Evolutionary conservation across 352 stramenopile species (phyloP).

Genomic region (Globisporangium radiosum): DNA sequence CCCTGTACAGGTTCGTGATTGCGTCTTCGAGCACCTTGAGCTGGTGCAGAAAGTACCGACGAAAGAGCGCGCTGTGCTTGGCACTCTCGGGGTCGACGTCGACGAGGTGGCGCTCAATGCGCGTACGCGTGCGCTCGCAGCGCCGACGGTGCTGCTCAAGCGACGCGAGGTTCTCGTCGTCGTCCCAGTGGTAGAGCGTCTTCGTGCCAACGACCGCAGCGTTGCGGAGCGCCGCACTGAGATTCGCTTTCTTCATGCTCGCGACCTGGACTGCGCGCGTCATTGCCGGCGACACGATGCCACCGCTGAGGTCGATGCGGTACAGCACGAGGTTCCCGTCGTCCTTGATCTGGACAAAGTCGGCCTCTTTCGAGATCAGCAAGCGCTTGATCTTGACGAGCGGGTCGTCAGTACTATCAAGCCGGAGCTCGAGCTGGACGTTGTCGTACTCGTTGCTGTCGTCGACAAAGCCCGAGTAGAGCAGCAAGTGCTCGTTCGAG

Average conservation of each 20-base stretch:
- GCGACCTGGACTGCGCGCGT: conserved; percentile 26
- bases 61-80: conserved; percentile 14
- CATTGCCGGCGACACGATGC: conserved; percentile 18
- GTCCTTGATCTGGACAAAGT: conserved; percentile 11
- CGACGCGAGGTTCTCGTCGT: conserved; percentile 16
- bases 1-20: conserved; percentile 11
- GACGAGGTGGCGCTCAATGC: conserved; percentile 7
- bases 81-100: conserved; percentile 9
- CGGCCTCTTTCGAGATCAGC: conserved; percentile 34
- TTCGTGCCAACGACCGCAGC: conserved; percentile 16
- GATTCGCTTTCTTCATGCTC: conserved; percentile 25
- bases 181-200: conserved; percentile 17
- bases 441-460: conserved; percentile 28
- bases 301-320: conserved; percentile 19
- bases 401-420: conserved; percentile 15
- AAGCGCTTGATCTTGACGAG: conserved; percentile 38
- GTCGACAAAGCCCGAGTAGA: conserved; percentile 58
- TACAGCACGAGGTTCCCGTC: conserved; percentile 15
- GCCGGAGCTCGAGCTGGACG: conserved; percentile 14
- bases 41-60: conserved; percentile 16
- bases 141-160: conserved; percentile 8
- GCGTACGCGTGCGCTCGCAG: conserved; percentile 7
- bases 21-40: conserved; percentile 14
- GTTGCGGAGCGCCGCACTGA: conserved; percentile 23
- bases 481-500: conserved; percentile 38